Percentiles rank a stretch among this genome's conserved stretches.
These are phyloP conservation scores for Taphrina confusa DNA, from an alignment of 1,139 yeast genomes.

Conservation along the genomic window DNA sequence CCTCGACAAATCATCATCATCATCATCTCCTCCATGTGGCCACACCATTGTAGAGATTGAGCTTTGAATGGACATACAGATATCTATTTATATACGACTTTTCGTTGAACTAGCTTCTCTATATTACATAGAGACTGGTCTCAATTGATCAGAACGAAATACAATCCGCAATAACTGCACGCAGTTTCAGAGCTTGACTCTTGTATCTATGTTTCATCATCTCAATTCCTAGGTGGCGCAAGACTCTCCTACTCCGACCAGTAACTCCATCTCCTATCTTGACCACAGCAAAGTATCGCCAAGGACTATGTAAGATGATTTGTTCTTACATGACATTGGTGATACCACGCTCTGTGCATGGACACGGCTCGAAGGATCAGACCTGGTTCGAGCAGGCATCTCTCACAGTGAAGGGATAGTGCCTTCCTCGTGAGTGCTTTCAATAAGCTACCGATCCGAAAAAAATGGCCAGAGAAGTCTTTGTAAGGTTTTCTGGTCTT, in stretches of 20 bases:
- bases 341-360: too few species aligned
- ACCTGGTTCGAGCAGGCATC: conserved; percentile 15
- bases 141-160: conserved; percentile 14
- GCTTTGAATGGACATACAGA: too few species aligned
- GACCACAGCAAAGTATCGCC: too few species aligned
- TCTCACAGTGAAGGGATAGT: not conserved
- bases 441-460: conserved; percentile 13
- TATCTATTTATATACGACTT: too few species aligned
- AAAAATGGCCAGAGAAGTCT: not conserved
- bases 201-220: conserved; percentile 25
- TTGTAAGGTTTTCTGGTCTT: not conserved
- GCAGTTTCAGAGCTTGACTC: conserved; percentile 32
- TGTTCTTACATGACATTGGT: not conserved
- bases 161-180: conserved; percentile 28
- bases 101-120: too few species aligned
- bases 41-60: too few species aligned
- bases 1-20: too few species aligned
- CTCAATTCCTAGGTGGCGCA: not conserved
- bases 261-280: too few species aligned
- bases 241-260: too few species aligned
- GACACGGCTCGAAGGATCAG: not conserved
- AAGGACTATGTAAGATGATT: too few species aligned
- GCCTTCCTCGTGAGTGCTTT: conserved; percentile 4
- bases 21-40: too few species aligned
- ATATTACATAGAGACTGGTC: too few species aligned